Evolutionary conservation across 169 alveolate species (phyloP).

Genomic region (Cryptosporidium sp.): DNA sequence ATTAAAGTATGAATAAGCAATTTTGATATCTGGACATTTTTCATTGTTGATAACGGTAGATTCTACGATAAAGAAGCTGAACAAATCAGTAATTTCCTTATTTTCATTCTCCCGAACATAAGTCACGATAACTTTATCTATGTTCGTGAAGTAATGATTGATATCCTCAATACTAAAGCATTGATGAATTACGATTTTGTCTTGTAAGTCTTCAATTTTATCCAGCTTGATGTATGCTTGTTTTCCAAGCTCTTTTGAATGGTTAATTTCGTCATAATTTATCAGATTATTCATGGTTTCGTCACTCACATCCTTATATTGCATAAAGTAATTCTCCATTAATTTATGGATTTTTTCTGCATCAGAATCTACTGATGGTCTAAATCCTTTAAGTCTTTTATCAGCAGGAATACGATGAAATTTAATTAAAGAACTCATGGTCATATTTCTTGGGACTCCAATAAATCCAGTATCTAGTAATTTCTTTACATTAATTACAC

Average conservation of each 20-base stretch:
- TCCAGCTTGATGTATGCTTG: conserved; percentile 39
- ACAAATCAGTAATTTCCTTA: conserved; percentile 91
- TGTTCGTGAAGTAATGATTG: conserved; percentile 90
- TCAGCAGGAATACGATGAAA: conserved; percentile 87
- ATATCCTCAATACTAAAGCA: conserved; percentile 90
- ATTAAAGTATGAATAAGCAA: conserved; percentile 93
- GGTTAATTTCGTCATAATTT: conserved; percentile 77
- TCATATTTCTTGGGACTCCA: conserved; percentile 85
- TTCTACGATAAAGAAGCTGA: conserved; percentile 92
- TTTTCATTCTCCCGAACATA: conserved; percentile 89
- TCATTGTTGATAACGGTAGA: conserved; percentile 91
- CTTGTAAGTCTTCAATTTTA: conserved; percentile 3
- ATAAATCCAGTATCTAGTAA: conserved; percentile 85
- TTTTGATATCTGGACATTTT: conserved; percentile 83
- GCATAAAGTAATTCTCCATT: conserved; percentile 90
- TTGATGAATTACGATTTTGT: conserved; percentile 85
- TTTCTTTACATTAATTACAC: conserved; percentile 84
- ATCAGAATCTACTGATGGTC: conserved; percentile 65
- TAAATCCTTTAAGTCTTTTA: conserved; percentile 78
- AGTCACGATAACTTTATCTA: conserved; percentile 90
- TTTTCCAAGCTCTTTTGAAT: conserved; percentile 2
- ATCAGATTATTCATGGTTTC: conserved; percentile 27
- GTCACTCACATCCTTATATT: conserved; percentile 84
- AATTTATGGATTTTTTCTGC: conserved; percentile 84
- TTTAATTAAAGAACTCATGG: conserved; percentile 90